A percentile compares a stretch with the other conserved stretches of the same genome.
Evolutionary conservation across 768 basidiomycete species (phyloP).

Genomic region (Imleria badia): DNA sequence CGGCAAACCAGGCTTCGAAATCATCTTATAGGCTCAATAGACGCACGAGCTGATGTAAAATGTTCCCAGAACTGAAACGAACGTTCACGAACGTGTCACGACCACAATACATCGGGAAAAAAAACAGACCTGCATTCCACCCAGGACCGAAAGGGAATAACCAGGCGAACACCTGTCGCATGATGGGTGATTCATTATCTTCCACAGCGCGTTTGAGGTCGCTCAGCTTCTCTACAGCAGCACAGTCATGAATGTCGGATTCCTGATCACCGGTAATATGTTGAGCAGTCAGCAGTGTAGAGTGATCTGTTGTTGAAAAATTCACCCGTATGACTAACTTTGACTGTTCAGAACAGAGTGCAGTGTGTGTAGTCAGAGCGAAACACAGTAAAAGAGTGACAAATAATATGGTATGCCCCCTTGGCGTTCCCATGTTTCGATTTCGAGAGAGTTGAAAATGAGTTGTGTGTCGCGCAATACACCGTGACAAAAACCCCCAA

Average conservation of each 20-base stretch:
- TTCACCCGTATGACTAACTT: conserved; percentile 33
- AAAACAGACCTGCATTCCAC: conserved; percentile 67
- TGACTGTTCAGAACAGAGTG: conserved; percentile 17
- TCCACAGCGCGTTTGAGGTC: conserved; percentile 62
- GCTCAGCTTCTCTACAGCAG: conserved; percentile 46
- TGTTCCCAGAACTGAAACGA: conserved; percentile 68
- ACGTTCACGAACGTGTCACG: conserved; percentile 23
- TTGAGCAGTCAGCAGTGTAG: conserved; percentile 7
- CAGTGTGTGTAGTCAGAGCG: conserved; percentile 19
- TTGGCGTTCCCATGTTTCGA: conserved; percentile 21
- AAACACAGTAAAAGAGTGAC: conserved; percentile 47
- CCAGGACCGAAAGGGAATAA: conserved; percentile 90
- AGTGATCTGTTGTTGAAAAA: conserved; percentile 6
- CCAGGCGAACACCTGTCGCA: conserved; percentile 77
- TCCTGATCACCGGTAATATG: conserved; percentile 33
- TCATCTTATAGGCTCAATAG: conserved; percentile 3
- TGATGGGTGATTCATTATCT: conserved; percentile 64
- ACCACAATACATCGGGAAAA: neutral
- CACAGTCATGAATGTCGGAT: conserved; percentile 43
- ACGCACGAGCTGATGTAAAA: conserved; percentile 96
- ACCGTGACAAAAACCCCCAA: neutral
- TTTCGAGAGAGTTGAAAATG: neutral
- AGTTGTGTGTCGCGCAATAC: neutral
- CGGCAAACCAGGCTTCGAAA: conserved; percentile 21
- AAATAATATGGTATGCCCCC: conserved; percentile 27